Conservation (phyloP, 345 rosid genomes). For the Lepidium didymum region DNA sequence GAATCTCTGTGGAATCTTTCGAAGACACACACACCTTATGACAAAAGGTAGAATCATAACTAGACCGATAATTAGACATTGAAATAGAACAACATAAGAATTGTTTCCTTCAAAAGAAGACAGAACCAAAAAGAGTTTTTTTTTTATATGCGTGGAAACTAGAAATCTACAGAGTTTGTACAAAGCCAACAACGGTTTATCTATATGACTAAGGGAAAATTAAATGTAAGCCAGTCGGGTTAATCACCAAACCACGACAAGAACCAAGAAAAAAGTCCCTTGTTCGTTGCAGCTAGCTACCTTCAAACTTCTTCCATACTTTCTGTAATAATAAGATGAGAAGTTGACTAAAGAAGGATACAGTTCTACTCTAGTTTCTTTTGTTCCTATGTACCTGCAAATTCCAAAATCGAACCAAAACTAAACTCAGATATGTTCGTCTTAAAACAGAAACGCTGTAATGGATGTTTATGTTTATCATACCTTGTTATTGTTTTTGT, state of each 20-base stretch:
- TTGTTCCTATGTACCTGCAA: slow-evolving; percentile 19
- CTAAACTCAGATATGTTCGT: neutral
- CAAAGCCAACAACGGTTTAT: slow-evolving; percentile 4
- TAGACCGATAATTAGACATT: too few relatives aligned
- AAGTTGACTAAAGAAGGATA: slow-evolving; percentile 14
- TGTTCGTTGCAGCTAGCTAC: slow-evolving; percentile 2
- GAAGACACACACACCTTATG: neutral
- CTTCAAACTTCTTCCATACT: slow-evolving; percentile 31
- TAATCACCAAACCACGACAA: slow-evolving; percentile 22
- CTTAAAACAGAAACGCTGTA: neutral
- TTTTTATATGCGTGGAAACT: slow-evolving; percentile 25
- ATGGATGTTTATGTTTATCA: neutral
- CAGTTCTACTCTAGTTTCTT: neutral
- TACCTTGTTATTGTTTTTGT: slow-evolving; percentile 6
- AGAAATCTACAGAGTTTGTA: slow-evolving; percentile 10
- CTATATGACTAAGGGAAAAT: neutral
- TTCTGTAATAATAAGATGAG: slow-evolving; percentile 23
- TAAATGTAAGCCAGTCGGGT: slow-evolving; percentile 15
- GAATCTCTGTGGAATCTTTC: neutral
- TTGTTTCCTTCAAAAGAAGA: too few relatives aligned
- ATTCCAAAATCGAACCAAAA: neutral
- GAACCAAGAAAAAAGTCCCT: slow-evolving; percentile 13
- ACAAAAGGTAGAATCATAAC: slow-evolving; percentile 5
- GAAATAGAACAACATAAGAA: neutral
- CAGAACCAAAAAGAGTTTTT: neutral